phyloP scores from a whole-genome alignment of 192 early-diverging fungal species.

The Piromyces finnis region DNA sequence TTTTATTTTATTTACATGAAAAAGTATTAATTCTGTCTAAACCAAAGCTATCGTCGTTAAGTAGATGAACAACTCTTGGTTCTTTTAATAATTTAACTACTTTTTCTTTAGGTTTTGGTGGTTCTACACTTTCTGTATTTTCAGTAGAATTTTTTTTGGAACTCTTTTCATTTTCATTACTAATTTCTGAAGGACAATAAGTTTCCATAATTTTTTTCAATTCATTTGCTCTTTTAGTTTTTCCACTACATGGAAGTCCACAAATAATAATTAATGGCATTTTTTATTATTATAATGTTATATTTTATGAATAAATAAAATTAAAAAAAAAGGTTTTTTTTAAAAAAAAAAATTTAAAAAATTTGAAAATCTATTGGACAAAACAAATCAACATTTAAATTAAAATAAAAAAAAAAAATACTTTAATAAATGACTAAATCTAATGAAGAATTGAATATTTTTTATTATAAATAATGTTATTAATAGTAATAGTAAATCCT shows the following conservation, averaged over 20 bases:
- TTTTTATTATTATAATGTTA: neutral
- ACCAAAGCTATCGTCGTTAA: conserved; percentile 63
- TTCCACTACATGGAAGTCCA: conserved; percentile 80
- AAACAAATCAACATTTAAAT: too few species aligned
- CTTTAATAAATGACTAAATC: too few species aligned
- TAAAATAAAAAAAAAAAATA: too few species aligned
- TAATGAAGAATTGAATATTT: too few species aligned
- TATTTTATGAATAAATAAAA: too few species aligned
- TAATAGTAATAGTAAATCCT: too few species aligned
- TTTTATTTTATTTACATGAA: conserved; percentile 27
- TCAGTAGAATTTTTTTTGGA: neutral
- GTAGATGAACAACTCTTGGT: conserved; percentile 23
- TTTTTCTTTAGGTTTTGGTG: neutral
- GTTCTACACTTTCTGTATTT: neutral
- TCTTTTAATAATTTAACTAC: neutral
- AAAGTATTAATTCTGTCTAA: conserved; percentile 41
- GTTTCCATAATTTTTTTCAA: conserved; percentile 38
- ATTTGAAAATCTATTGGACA: too few species aligned
- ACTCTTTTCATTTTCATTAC: neutral
- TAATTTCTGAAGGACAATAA: neutral
- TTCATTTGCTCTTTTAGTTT: conserved; percentile 60
- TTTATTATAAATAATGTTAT: too few species aligned
- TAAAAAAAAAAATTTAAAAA: too few species aligned
- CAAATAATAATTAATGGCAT: conserved; percentile 88
- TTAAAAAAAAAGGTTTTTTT: too few species aligned